These are phyloP conservation scores for Phytophthora quininea DNA, from an alignment of 352 stramenopile genomes.

Conservation along the genomic window DNA sequence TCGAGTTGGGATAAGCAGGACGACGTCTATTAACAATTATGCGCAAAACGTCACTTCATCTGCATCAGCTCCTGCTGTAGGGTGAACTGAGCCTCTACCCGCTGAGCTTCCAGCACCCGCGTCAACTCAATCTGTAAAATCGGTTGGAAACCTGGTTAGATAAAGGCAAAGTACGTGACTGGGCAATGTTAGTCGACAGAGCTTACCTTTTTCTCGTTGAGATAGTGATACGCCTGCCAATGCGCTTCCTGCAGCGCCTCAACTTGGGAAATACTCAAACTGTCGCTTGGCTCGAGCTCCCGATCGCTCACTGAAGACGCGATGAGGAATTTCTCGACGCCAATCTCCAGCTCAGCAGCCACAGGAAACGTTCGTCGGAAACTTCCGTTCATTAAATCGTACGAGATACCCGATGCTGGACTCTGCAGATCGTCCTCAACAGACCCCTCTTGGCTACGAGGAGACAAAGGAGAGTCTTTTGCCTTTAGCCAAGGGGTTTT, in stretches of 20 bases:
- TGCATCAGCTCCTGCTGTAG: constrained; percentile 73
- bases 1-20: constrained; percentile 54
- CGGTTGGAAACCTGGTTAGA: constrained; percentile 5
- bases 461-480: constrained; percentile 6
- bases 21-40: neutral
- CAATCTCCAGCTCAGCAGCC: constrained; percentile 73
- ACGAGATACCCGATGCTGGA: constrained; percentile 32
- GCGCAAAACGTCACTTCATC: constrained; percentile 31
- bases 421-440: constrained; percentile 21
- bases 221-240: constrained; percentile 78
- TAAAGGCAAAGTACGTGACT: neutral
- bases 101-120: constrained; percentile 76
- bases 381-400: constrained; percentile 53
- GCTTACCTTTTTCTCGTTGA: constrained; percentile 84
- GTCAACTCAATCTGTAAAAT: constrained; percentile 68
- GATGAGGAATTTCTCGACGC: constrained; percentile 77
- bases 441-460: constrained; percentile 24
- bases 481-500: constrained; percentile 16
- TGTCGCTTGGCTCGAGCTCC: constrained; percentile 50
- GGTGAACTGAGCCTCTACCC: constrained; percentile 67
- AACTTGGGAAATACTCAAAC: constrained; percentile 84
- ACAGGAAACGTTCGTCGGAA: constrained; percentile 78
- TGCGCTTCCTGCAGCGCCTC: constrained; percentile 85
- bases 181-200: neutral
- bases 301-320: constrained; percentile 54